phyloP scores from a whole-genome alignment of 257 asterid genomes.

The Lycium ferocissimum region DNA sequence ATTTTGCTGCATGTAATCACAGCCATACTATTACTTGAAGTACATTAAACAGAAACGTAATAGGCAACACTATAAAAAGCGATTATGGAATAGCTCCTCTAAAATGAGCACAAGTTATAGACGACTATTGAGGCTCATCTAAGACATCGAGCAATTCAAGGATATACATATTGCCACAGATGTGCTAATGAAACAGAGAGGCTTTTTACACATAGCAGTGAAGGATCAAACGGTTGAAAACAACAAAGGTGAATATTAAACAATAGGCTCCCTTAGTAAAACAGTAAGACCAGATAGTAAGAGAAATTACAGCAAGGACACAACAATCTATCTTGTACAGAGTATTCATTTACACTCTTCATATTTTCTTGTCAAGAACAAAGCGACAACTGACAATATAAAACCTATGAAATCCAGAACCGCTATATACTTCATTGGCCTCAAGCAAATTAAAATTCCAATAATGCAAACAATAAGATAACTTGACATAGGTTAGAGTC shows the following conservation, averaged over 20 bases:
- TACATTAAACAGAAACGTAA: background rate
- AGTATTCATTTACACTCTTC: background rate
- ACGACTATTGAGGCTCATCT: background rate
- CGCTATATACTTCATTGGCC: background rate
- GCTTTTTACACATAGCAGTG: background rate
- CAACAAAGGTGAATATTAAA: background rate
- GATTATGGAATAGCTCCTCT: background rate
- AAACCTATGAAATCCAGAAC: background rate
- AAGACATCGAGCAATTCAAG: background rate
- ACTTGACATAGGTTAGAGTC: background rate
- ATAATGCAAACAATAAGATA: background rate
- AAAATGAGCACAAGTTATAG: background rate
- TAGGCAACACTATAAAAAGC: slow-evolving; percentile 1
- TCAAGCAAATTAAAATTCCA: background rate
- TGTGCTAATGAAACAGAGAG: background rate
- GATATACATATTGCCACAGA: background rate
- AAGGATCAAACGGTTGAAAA: background rate
- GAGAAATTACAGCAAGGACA: background rate
- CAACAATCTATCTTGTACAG: background rate
- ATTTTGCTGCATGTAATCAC: background rate
- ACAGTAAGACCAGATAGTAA: background rate
- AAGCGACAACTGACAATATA: background rate
- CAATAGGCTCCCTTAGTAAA: background rate
- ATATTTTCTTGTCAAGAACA: background rate
- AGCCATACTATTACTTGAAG: background rate